Base-by-base conservation (phyloP, 768 basidiomycete species). In the Lactifluus echinatus region DNA sequence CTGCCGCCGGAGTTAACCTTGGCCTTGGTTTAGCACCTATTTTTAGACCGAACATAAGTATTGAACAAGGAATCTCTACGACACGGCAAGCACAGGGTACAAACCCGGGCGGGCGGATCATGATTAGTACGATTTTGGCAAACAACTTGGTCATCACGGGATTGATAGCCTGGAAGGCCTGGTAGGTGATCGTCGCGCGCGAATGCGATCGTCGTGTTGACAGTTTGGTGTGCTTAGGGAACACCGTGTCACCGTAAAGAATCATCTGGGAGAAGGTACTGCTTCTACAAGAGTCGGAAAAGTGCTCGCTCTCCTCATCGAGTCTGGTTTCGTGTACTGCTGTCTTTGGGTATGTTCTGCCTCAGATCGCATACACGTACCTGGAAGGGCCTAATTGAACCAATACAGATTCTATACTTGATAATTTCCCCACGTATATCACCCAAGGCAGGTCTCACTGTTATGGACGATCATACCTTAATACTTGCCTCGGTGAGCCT, bases 311-410 rank as follows among this genome's bases (percentile, higher is more conserved):
- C n/a, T 59, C 26, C 14, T 55, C 28, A 31, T 59, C 11, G 58
- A 59, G 34, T 59, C 58, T 7, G 58, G 58, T n/a, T 59, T 59
- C 21, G 42, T 14, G 4, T 59, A 55, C 40, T 58, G 51, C n/a
- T 53, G 50, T 31, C 29, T 58, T 23, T 58, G 51, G 57, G 57
- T 58, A 23, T 2, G 51, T 58, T 21, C n/a, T 24, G 8, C 37
- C 29, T 3, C 37, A 15, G 23, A 34, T 21, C 12, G 23, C 8
- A 28, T 23, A 8, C 8, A 19, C 50, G 14, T 19, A 19, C 8
- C 31, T 11, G 21, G 3, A 44, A 5, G 17, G n/a, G 14, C 2
- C 15, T 34, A 12, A 42, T 19, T 8, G 23, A 11, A 19, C 2
- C 11, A 8, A 23, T 28, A n/a, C 24, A 58, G 57, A 48, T 48